Evolutionary conservation across 129 eudicot genomes (phyloP).

Genomic region (Logfia minima): DNA sequence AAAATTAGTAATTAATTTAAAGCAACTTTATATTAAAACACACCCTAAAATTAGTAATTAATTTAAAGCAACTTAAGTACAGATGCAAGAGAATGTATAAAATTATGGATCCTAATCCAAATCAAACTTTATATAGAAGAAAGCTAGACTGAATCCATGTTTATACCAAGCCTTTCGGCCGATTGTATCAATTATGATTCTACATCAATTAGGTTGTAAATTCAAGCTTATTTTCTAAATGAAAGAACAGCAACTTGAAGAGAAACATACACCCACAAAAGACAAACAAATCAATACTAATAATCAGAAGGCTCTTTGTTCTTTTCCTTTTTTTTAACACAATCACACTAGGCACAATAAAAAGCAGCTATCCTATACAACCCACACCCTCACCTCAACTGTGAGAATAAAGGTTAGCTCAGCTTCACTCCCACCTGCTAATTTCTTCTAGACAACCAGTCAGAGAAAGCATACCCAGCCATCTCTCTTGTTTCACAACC

Average conservation of each 20-base stretch:
- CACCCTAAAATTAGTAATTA: too few species aligned
- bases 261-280: neutral
- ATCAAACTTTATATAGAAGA: too few species aligned
- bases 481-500: constrained; percentile 11
- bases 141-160: neutral
- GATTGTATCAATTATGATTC: neutral
- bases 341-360: constrained; percentile 37
- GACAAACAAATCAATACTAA: constrained; percentile 31
- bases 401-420: constrained; percentile 34
- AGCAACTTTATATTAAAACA: too few species aligned
- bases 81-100: too few species aligned
- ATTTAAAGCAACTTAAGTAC: too few species aligned
- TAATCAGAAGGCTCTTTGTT: constrained; percentile 21
- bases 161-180: neutral
- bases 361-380: constrained; percentile 29
- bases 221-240: neutral
- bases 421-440: constrained; percentile 31
- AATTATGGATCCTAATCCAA: too few species aligned
- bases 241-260: neutral
- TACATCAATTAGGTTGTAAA: neutral
- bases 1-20: too few species aligned
- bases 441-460: constrained; percentile 29
- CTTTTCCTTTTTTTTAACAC: neutral
- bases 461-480: constrained; percentile 27
- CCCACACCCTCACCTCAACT: constrained; percentile 12